A percentile compares a stretch with the other conserved stretches of the same genome.
Conservation (phyloP, 768 basidiomycete genomes). For the Astraeus odoratus region DNA sequence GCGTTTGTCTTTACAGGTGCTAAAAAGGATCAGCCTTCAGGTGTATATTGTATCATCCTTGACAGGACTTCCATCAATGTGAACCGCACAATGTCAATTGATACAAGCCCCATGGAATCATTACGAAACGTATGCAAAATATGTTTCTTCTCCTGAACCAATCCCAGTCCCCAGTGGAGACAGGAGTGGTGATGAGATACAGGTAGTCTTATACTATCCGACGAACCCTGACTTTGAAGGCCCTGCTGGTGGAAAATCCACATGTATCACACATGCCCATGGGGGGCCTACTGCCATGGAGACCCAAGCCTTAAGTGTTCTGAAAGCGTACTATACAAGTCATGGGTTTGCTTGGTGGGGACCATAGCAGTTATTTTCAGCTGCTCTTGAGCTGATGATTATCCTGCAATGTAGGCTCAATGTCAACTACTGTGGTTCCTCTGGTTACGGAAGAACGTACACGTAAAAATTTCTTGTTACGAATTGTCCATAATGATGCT, state of each 20-base stretch:
- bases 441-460: slow-evolving; percentile 64
- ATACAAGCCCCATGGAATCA: no score
- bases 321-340: slow-evolving; percentile 56
- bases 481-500: background rate
- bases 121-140: no score
- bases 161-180: background rate
- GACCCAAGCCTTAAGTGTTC: slow-evolving; percentile 42
- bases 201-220: slow-evolving; percentile 59
- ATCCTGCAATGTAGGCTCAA: slow-evolving; percentile 47
- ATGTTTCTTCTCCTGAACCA: slow-evolving; percentile 11
- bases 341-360: slow-evolving; percentile 63
- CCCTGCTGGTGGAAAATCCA: slow-evolving; percentile 49
- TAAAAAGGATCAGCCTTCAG: no score
- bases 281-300: slow-evolving; percentile 59
- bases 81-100: no score
- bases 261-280: slow-evolving; percentile 56
- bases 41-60: no score
- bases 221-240: slow-evolving; percentile 51
- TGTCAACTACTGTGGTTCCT: slow-evolving; percentile 71
- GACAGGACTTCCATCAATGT: no score
- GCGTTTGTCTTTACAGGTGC: no score
- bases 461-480: slow-evolving; percentile 25
- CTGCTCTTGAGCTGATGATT: slow-evolving; percentile 2
- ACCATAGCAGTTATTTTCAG: background rate
- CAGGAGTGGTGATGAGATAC: slow-evolving; percentile 24